Evolutionary conservation across 345 rosid species (phyloP).

Genomic region (Streptanthus diversifolius): DNA sequence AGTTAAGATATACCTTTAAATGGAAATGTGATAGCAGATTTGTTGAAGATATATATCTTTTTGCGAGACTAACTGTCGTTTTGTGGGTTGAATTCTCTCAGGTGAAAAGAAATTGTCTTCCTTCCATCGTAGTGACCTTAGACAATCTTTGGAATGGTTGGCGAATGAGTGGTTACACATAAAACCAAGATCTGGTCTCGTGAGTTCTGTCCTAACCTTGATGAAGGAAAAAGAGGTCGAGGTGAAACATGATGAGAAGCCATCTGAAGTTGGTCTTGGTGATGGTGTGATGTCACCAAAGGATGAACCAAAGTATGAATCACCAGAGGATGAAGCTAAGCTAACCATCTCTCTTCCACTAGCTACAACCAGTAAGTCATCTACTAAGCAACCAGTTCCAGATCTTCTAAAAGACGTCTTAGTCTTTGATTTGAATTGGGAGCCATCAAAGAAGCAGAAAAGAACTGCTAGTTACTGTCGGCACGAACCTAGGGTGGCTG

Average conservation of each 20-base stretch:
- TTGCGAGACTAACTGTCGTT: background rate
- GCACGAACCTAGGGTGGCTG: conserved; percentile 25
- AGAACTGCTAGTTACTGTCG: conserved; percentile 34
- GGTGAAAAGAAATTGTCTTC: conserved; percentile 60
- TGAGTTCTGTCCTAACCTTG: conserved; percentile 28
- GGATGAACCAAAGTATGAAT: conserved; percentile 8
- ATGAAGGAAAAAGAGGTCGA: conserved; percentile 31
- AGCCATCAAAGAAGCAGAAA: conserved; percentile 52
- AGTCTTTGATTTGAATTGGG: conserved; percentile 65
- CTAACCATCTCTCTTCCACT: conserved; percentile 13
- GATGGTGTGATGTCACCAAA: conserved; percentile 20
- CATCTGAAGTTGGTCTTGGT: conserved; percentile 18
- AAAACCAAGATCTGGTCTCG: conserved; percentile 45
- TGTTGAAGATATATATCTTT: background rate
- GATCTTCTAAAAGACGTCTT: conserved; percentile 57
- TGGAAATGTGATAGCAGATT: background rate
- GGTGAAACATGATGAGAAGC: conserved; percentile 26
- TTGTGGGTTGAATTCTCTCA: conserved; percentile 23
- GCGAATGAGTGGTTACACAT: conserved; percentile 54
- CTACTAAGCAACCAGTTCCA: conserved; percentile 27
- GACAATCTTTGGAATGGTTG: conserved; percentile 69
- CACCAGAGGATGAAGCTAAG: conserved; percentile 22
- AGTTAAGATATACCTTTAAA: conserved; percentile 12
- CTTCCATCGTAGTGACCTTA: conserved; percentile 42
- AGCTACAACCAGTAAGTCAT: conserved; percentile 20